Evolutionary conservation across 169 alveolate species (phyloP).

Genomic region (Babesia ovis): DNA sequence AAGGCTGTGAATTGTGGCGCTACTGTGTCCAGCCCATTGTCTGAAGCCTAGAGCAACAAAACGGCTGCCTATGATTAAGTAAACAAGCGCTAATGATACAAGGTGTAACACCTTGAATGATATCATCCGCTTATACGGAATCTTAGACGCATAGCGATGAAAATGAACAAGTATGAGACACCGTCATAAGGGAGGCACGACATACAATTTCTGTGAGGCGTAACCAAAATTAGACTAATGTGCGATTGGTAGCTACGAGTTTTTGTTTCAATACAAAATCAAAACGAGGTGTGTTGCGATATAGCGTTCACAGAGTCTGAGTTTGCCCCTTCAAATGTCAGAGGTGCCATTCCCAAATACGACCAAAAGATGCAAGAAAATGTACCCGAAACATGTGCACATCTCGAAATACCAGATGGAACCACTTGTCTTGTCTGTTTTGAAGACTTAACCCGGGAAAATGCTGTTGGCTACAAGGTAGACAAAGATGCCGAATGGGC

Average conservation of each 20-base stretch:
- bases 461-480: constrained; percentile 58
- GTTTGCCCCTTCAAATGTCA: too few relatives aligned
- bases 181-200: too few relatives aligned
- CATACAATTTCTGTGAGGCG: too few relatives aligned
- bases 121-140: not conserved
- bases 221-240: too few relatives aligned
- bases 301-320: too few relatives aligned
- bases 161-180: too few relatives aligned
- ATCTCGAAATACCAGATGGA: constrained; percentile 17
- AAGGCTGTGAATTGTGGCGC: not conserved
- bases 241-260: too few relatives aligned
- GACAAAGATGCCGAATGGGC: constrained; percentile 42
- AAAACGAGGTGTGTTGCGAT: too few relatives aligned
- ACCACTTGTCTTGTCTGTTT: constrained; percentile 52
- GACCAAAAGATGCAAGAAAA: not conserved
- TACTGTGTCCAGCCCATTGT: not conserved
- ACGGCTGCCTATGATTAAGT: not conserved
- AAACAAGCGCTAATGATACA: not conserved
- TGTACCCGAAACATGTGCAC: not conserved
- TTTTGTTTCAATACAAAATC: too few relatives aligned
- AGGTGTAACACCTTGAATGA: not conserved
- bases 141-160: not conserved
- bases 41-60: not conserved
- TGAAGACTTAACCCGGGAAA: constrained; percentile 50
- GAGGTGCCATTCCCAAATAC: too few relatives aligned